phyloP scores from a whole-genome alignment of 805 yeast species.

The Schwanniomyces sp. region DNA sequence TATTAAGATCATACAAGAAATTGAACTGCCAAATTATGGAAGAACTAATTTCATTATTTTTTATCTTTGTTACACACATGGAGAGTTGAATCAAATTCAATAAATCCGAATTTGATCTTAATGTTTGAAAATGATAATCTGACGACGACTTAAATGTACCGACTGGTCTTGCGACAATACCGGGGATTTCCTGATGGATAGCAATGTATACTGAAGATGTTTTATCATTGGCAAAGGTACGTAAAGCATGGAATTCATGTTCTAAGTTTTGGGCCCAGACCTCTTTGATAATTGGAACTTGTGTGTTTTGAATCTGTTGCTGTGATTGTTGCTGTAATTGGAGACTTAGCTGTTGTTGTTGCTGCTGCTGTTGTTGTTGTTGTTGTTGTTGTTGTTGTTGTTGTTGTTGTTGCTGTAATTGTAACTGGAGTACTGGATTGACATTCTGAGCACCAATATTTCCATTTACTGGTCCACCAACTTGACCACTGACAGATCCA shows the following conservation, averaged over 20 bases:
- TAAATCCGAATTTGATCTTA: slow-evolving; percentile 87
- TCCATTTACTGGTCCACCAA: slow-evolving; percentile 12
- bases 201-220: slow-evolving; percentile 51
- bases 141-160: slow-evolving; percentile 87
- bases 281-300: slow-evolving; percentile 59
- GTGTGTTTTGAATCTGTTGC: slow-evolving; percentile 15
- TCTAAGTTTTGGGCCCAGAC: slow-evolving; percentile 75
- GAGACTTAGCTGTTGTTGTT: slow-evolving; percentile 20
- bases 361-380: slow-evolving; percentile 21
- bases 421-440: slow-evolving; percentile 22
- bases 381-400: slow-evolving; percentile 20
- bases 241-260: slow-evolving; percentile 60
- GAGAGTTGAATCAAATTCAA: slow-evolving; percentile 78
- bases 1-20: slow-evolving; percentile 72
- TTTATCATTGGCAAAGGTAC: slow-evolving; percentile 57
- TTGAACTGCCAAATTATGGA: slow-evolving; percentile 97
- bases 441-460: slow-evolving; percentile 12
- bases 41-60: slow-evolving; percentile 51
- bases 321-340: slow-evolving; percentile 15
- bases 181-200: slow-evolving; percentile 92
- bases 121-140: slow-evolving; percentile 94
- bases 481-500: slow-evolving; percentile 20
- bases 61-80: slow-evolving; percentile 38
- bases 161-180: slow-evolving; percentile 92
- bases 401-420: slow-evolving; percentile 25